phyloP scores from a whole-genome alignment of 2,329 filamentous ascomycete species.

The Colletotrichum sp. region DNA sequence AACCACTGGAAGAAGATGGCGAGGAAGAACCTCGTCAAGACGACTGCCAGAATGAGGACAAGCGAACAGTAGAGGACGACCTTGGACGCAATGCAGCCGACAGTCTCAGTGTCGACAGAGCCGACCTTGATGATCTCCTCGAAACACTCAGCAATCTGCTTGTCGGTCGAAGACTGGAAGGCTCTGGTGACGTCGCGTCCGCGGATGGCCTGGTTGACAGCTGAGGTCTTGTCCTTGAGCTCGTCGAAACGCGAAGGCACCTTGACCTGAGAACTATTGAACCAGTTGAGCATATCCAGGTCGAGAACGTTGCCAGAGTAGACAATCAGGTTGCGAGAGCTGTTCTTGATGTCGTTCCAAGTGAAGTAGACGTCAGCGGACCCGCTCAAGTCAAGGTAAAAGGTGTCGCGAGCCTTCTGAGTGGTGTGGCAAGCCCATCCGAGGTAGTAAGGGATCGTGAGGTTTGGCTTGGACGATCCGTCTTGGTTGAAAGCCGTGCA shows the following conservation, averaged over 20 bases:
- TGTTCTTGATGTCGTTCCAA: conserved; percentile 93
- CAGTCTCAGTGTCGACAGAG: conserved; percentile 91
- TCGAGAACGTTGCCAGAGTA: conserved; percentile 96
- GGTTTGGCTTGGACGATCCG: conserved; percentile 79
- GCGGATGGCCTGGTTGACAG: conserved; percentile 67
- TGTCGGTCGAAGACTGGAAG: conserved; percentile 81
- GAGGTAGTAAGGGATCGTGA: conserved; percentile 75
- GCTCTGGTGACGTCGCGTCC: conserved; percentile 90
- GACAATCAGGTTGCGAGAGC: conserved; percentile 86
- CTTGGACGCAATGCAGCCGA: conserved; percentile 96
- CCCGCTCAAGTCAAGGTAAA: conserved; percentile 72
- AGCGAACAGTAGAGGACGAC: conserved; percentile 95
- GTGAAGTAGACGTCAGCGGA: conserved; percentile 93
- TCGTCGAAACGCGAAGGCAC: conserved; percentile 81
- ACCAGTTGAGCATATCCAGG: conserved; percentile 86
- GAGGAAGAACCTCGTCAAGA: conserved; percentile 83
- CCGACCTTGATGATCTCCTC: conserved; percentile 96
- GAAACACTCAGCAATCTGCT: conserved; percentile 83
- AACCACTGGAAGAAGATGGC: conserved; percentile 97
- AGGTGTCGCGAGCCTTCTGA: conserved; percentile 67
- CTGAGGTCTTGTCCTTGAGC: conserved; percentile 70
- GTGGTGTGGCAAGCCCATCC: conserved; percentile 93
- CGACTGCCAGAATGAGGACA: conserved; percentile 89
- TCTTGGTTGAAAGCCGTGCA: conserved; percentile 93
- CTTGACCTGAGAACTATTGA: conserved; percentile 80